Evolutionary conservation across 2,329 filamentous ascomycete genomes (phyloP).

Genomic region (Didymosphaeria variabile): DNA sequence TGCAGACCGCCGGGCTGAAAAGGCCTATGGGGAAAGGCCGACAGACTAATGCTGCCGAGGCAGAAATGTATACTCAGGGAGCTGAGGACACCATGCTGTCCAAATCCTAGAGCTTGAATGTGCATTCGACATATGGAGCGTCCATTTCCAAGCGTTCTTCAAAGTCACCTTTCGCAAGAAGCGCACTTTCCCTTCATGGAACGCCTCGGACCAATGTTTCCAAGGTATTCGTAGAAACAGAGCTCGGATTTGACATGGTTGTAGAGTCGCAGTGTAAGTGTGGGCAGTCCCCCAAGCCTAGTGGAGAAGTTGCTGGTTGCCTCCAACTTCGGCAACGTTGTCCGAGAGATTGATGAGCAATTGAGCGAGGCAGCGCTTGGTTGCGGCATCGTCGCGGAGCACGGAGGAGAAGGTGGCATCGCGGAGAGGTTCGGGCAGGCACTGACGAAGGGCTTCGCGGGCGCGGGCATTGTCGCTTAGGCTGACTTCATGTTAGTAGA

Average conservation of each 20-base stretch:
- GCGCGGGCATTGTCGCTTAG: slow-evolving; percentile 96
- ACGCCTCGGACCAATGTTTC: background rate
- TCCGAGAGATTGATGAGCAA: slow-evolving; percentile 96
- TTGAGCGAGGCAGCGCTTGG: slow-evolving; percentile 96
- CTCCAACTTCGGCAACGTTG: slow-evolving; percentile 70
- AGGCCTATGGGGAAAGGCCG: slow-evolving; percentile 5
- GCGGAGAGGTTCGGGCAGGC: slow-evolving; percentile 96
- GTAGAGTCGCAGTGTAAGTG: background rate
- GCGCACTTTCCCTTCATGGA: background rate
- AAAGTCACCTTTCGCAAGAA: background rate
- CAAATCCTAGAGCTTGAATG: background rate
- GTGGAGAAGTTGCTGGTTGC: slow-evolving; percentile 50
- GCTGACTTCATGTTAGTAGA: slow-evolving; percentile 57
- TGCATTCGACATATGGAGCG: background rate
- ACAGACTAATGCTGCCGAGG: background rate
- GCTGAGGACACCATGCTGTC: background rate
- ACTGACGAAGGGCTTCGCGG: slow-evolving; percentile 92
- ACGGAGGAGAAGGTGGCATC: slow-evolving; percentile 98
- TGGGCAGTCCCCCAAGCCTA: slow-evolving; percentile 18
- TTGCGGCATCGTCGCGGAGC: slow-evolving; percentile 94
- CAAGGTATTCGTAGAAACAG: background rate
- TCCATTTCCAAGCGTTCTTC: background rate
- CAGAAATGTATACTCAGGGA: background rate
- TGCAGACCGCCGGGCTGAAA: slow-evolving; percentile 13
- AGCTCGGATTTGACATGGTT: background rate